Percentiles rank a stretch among this genome's conserved stretches.
Evolutionary conservation across 2,329 filamentous ascomycete species (phyloP).

Genomic region (Fusarium sterilihyphosum): DNA sequence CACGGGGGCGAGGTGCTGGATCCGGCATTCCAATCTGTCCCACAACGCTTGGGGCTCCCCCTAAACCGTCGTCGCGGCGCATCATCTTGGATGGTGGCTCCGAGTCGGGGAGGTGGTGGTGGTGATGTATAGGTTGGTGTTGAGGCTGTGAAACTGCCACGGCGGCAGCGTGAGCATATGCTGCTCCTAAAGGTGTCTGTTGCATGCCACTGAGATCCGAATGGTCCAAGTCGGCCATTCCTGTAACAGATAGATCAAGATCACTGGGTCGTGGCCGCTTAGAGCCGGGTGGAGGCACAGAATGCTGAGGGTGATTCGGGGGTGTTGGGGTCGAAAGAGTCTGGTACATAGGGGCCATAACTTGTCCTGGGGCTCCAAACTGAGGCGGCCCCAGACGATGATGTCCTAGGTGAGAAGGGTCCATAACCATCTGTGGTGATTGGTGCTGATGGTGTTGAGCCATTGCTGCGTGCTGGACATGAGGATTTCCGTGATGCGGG

Average conservation of each 20-base stretch:
- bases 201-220: slow-evolving; percentile 66
- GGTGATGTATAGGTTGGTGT: slow-evolving; percentile 74
- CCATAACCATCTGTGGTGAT: slow-evolving; percentile 65
- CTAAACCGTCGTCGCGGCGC: slow-evolving; percentile 64
- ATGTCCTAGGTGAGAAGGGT: slow-evolving; percentile 63
- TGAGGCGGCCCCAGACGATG: slow-evolving; percentile 63
- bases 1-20: slow-evolving; percentile 81
- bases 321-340: slow-evolving; percentile 56
- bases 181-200: slow-evolving; percentile 61
- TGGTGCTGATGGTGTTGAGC: slow-evolving; percentile 60
- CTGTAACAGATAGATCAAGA: slow-evolving; percentile 64
- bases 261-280: slow-evolving; percentile 69
- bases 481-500: slow-evolving; percentile 49
- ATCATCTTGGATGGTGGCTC: slow-evolving; percentile 75
- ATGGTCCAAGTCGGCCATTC: slow-evolving; percentile 63
- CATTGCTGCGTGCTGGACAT: slow-evolving; percentile 48
- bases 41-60: slow-evolving; percentile 83
- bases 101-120: slow-evolving; percentile 81
- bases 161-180: slow-evolving; percentile 59
- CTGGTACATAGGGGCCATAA: slow-evolving; percentile 63
- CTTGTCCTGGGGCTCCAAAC: slow-evolving; percentile 60
- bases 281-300: slow-evolving; percentile 44
- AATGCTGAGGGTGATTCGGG: slow-evolving; percentile 45
- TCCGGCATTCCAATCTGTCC: slow-evolving; percentile 87
- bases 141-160: slow-evolving; percentile 45